Conservation (phyloP, 2,329 filamentous ascomycete genomes). For the Hymenoscyphus linearis region DNA sequence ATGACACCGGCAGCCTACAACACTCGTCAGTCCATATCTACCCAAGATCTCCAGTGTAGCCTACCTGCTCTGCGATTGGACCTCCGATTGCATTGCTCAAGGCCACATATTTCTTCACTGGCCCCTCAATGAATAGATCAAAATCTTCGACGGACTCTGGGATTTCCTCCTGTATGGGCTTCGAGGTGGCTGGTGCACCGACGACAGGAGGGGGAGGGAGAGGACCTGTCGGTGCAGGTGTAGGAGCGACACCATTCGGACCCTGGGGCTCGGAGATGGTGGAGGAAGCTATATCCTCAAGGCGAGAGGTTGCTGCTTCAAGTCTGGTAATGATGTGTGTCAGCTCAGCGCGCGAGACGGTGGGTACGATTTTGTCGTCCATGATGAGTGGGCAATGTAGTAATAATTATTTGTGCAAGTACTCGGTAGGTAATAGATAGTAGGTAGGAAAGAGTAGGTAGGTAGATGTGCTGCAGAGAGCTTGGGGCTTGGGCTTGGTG, state of each 20-base stretch:
- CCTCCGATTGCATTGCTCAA: slow-evolving; percentile 74
- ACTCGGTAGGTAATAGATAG: too few species aligned
- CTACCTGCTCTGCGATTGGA: slow-evolving; percentile 74
- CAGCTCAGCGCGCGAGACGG: slow-evolving; percentile 24
- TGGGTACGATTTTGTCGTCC: slow-evolving; percentile 24
- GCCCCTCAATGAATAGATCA: slow-evolving; percentile 67
- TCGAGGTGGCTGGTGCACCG: slow-evolving; percentile 40
- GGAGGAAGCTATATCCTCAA: slow-evolving; percentile 91
- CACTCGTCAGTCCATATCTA: slow-evolving; percentile 12
- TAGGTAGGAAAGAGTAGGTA: background rate
- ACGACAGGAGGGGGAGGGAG: slow-evolving; percentile 33
- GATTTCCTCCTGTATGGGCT: slow-evolving; percentile 46
- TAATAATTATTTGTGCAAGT: background rate
- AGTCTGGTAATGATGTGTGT: slow-evolving; percentile 56
- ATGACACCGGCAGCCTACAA: slow-evolving; percentile 47
- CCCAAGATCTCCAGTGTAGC: slow-evolving; percentile 2
- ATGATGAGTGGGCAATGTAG: slow-evolving; percentile 15
- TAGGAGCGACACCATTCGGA: slow-evolving; percentile 38
- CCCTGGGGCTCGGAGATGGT: slow-evolving; percentile 52
- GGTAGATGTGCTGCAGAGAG: too few species aligned
- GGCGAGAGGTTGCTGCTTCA: slow-evolving; percentile 90
- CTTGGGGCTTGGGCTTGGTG: too few species aligned
- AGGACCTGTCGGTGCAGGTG: slow-evolving; percentile 36
- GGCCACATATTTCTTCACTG: slow-evolving; percentile 73
- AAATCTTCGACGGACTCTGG: slow-evolving; percentile 84